phyloP scores from a whole-genome alignment of 2,329 filamentous ascomycete species.

The Fusarium sp. region DNA sequence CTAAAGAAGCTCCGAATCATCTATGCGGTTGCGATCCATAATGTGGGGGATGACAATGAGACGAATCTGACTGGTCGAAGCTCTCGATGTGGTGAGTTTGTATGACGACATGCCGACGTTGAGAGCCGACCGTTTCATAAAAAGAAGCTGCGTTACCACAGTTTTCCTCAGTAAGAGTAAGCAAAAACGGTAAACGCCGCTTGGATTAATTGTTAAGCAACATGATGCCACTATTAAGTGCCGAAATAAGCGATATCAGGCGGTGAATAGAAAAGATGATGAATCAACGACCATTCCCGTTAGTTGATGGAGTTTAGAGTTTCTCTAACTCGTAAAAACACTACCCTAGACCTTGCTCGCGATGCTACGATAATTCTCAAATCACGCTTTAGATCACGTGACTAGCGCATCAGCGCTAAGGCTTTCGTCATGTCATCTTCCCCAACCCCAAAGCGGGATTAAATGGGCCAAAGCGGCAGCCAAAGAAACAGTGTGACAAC shows the following conservation, averaged over 20 bases:
- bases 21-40: slow-evolving; percentile 29
- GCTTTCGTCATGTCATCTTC: slow-evolving; percentile 31
- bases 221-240: slow-evolving; percentile 17
- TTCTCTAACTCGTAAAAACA: background rate
- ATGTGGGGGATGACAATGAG: slow-evolving; percentile 45
- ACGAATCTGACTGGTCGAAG: slow-evolving; percentile 37
- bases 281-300: background rate
- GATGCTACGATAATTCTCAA: background rate
- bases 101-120: slow-evolving; percentile 40
- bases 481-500: slow-evolving; percentile 24
- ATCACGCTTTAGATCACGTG: slow-evolving; percentile 8
- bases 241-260: slow-evolving; percentile 2
- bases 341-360: slow-evolving; percentile 21
- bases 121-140: background rate
- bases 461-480: slow-evolving; percentile 2
- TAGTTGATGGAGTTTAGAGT: slow-evolving; percentile 5
- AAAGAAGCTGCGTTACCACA: background rate
- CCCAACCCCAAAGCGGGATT: background rate
- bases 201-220: background rate
- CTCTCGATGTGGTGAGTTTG: slow-evolving; percentile 2
- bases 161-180: background rate
- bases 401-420: background rate
- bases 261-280: slow-evolving; percentile 19
- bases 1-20: slow-evolving; percentile 28
- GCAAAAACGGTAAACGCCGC: slow-evolving; percentile 10